phyloP scores from a whole-genome alignment of 2,329 filamentous ascomycete genomes.

The Diaporthe batatas region DNA sequence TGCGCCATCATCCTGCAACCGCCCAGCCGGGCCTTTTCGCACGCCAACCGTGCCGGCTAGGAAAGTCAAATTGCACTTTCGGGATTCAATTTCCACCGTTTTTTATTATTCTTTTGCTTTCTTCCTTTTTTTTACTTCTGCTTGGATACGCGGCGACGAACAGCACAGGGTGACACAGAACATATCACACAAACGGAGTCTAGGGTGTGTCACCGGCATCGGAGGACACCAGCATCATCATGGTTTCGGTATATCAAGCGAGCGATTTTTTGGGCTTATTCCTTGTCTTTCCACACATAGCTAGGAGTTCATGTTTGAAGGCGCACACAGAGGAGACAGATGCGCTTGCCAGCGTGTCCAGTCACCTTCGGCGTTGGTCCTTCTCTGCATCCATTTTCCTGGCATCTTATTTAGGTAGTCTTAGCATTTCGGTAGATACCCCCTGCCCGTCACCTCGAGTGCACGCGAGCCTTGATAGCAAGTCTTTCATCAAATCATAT shows the following conservation, averaged over 20 bases:
- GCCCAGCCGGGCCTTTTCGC: neutral
- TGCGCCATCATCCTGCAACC: conserved; percentile 4
- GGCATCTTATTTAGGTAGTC: conserved; percentile 33
- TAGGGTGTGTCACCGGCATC: conserved; percentile 23
- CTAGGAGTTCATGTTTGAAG: conserved; percentile 33
- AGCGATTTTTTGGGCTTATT: neutral
- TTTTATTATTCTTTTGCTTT: neutral
- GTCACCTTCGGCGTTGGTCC: conserved; percentile 30
- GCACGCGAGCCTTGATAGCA: conserved; percentile 27
- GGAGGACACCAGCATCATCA: neutral
- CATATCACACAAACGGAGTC: neutral
- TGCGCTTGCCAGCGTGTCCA: neutral
- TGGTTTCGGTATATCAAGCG: conserved; percentile 21
- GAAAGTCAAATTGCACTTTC: neutral
- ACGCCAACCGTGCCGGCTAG: neutral
- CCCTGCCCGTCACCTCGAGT: conserved; percentile 36
- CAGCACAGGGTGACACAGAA: conserved; percentile 20
- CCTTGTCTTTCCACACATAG: conserved; percentile 15
- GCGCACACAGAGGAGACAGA: conserved; percentile 31
- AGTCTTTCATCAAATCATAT: conserved; percentile 20
- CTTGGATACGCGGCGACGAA: conserved; percentile 18
- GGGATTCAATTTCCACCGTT: neutral
- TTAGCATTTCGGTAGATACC: conserved; percentile 36
- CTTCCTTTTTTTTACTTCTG: neutral
- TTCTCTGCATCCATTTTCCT: conserved; percentile 27